A percentile compares a stretch with the other conserved stretches of the same genome.
phyloP scores from a whole-genome alignment of 1,139 yeast genomes.

The Blastobotrys arbuscula region DNA sequence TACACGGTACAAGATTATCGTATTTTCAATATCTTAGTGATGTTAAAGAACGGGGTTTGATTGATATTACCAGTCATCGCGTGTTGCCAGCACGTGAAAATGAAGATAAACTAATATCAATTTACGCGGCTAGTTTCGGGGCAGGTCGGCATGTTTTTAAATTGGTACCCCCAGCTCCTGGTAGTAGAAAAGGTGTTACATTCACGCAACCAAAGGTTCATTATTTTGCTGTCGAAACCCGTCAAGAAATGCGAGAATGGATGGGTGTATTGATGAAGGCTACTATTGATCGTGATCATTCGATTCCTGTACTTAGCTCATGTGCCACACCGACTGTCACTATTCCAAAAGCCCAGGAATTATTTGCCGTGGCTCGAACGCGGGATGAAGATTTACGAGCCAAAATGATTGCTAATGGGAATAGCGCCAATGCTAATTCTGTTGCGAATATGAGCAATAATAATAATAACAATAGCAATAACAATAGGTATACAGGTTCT shows the following conservation, averaged over 20 bases:
- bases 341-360: slow-evolving; percentile 76
- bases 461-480: neutral
- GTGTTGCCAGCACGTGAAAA: slow-evolving; percentile 73
- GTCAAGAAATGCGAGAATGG: slow-evolving; percentile 93
- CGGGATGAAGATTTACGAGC: slow-evolving; percentile 28
- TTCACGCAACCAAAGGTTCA: slow-evolving; percentile 96
- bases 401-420: slow-evolving; percentile 28
- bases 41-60: slow-evolving; percentile 80
- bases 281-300: slow-evolving; percentile 90
- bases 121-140: slow-evolving; percentile 90
- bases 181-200: slow-evolving; percentile 88
- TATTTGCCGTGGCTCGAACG: slow-evolving; percentile 62
- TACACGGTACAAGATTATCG: slow-evolving; percentile 89
- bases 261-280: slow-evolving; percentile 92
- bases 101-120: slow-evolving; percentile 71
- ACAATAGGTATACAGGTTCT: neutral
- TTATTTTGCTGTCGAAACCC: slow-evolving; percentile 88
- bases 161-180: slow-evolving; percentile 95
- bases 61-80: slow-evolving; percentile 91
- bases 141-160: slow-evolving; percentile 91
- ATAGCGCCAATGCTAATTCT: slow-evolving; percentile 14
- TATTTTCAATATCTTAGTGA: slow-evolving; percentile 81
- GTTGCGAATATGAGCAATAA: slow-evolving; percentile 1
- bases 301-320: slow-evolving; percentile 89
- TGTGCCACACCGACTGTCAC: slow-evolving; percentile 94